A percentile compares a stretch with the other conserved stretches of the same genome.
These are phyloP conservation scores for Pseudogymnoascus sp. DNA, from an alignment of 2,329 filamentous ascomycete species.

Conservation along the genomic window DNA sequence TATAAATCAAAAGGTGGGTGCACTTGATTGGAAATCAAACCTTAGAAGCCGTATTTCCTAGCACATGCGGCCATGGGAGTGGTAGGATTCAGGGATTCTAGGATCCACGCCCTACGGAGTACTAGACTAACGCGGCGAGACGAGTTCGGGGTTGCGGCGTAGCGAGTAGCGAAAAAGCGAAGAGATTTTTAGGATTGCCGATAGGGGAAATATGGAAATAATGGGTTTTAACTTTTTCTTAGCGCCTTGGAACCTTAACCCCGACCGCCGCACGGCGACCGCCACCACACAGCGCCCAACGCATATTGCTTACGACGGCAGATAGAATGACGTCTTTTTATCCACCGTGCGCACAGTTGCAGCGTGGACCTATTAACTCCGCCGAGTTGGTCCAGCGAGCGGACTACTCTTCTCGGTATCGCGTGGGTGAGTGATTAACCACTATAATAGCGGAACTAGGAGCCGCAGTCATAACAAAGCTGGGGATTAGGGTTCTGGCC, in stretches of 20 bases:
- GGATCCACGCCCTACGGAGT: background rate
- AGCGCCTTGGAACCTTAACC: background rate
- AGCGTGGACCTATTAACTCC: background rate
- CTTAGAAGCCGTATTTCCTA: background rate
- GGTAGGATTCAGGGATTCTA: background rate
- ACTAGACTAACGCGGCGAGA: background rate
- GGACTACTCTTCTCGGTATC: background rate
- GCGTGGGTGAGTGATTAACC: background rate
- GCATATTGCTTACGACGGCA: background rate
- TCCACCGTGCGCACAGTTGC: background rate
- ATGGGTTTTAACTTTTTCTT: background rate
- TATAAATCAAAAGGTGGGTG: conserved; percentile 6
- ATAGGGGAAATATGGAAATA: background rate
- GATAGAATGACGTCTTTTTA: background rate
- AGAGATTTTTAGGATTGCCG: background rate
- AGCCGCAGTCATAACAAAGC: background rate
- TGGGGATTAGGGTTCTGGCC: background rate
- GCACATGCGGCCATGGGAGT: background rate
- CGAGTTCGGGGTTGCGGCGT: background rate
- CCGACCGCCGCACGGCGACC: background rate
- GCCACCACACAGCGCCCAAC: background rate
- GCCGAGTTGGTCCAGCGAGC: background rate
- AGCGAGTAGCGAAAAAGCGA: background rate
- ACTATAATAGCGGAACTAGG: background rate
- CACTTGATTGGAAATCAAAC: conserved; percentile 1